Percentiles rank a stretch among this genome's conserved stretches.
phyloP scores from a whole-genome alignment of 2,329 filamentous ascomycete genomes.

The Alternaria atra region DNA sequence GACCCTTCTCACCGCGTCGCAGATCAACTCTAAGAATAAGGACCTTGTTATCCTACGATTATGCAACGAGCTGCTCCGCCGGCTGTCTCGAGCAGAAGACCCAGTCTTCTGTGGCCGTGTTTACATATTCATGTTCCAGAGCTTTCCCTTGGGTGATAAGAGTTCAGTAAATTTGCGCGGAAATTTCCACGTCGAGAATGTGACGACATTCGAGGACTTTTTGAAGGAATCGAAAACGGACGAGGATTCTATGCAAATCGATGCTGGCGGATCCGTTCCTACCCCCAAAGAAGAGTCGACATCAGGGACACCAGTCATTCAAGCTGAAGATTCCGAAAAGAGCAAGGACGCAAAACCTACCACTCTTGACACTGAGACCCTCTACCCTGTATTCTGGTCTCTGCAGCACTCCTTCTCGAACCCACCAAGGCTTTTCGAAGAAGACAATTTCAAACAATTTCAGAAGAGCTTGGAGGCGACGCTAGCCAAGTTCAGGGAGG shows the following conservation, averaged over 20 bases:
- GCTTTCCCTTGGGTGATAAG: slow-evolving; percentile 94
- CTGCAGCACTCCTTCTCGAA: slow-evolving; percentile 92
- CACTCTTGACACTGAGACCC: slow-evolving; percentile 69
- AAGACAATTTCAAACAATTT: slow-evolving; percentile 71
- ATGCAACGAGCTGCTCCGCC: slow-evolving; percentile 93
- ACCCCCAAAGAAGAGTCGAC: slow-evolving; percentile 52
- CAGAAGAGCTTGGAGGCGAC: slow-evolving; percentile 70
- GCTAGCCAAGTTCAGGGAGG: slow-evolving; percentile 77
- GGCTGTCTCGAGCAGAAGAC: slow-evolving; percentile 94
- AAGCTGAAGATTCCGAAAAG: slow-evolving; percentile 58
- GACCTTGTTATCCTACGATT: slow-evolving; percentile 88
- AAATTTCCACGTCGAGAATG: slow-evolving; percentile 95
- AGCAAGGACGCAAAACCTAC: slow-evolving; percentile 57
- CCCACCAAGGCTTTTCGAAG: slow-evolving; percentile 81
- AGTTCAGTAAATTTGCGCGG: slow-evolving; percentile 96
- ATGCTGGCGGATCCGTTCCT: slow-evolving; percentile 54
- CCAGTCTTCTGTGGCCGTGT: slow-evolving; percentile 97
- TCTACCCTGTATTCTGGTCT: slow-evolving; percentile 95
- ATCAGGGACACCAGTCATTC: slow-evolving; percentile 31
- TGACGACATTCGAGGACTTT: slow-evolving; percentile 80
- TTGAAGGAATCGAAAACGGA: slow-evolving; percentile 49
- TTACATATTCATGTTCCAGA: slow-evolving; percentile 98
- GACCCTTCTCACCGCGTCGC: slow-evolving; percentile 30
- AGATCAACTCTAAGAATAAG: slow-evolving; percentile 67
- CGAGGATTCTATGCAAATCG: slow-evolving; percentile 72